Conservation (phyloP, 805 yeast species). For the Candida sonorensis region DNA sequence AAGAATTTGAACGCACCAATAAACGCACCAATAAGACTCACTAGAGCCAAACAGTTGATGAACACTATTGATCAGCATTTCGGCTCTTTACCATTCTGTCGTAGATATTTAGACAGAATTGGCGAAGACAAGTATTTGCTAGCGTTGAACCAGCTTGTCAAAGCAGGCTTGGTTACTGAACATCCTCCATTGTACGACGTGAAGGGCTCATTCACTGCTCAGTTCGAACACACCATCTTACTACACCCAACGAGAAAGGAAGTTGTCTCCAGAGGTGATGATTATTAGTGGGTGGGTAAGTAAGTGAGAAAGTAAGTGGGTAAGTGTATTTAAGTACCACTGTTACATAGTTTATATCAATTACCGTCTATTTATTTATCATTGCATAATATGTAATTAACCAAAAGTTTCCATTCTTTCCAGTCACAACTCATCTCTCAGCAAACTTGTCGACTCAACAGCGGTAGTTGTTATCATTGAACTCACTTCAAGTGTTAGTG, state of each 20-base stretch:
- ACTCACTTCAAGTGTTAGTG: too few species aligned
- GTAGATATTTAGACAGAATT: constrained; percentile 83
- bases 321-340: neutral
- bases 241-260: constrained; percentile 90
- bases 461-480: too few species aligned
- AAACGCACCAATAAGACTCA: constrained; percentile 47
- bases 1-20: constrained; percentile 44
- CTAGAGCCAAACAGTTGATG: constrained; percentile 64
- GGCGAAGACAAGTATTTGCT: constrained; percentile 89
- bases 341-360: too few species aligned
- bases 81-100: constrained; percentile 95
- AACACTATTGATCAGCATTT: constrained; percentile 70
- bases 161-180: constrained; percentile 82
- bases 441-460: neutral
- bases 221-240: constrained; percentile 89
- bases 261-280: constrained; percentile 92
- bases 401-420: too few species aligned
- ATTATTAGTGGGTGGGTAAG: constrained; percentile 51
- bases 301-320: too few species aligned
- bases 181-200: constrained; percentile 89
- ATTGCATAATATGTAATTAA: too few species aligned
- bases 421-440: constrained; percentile 1
- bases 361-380: too few species aligned
- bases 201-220: constrained; percentile 89
- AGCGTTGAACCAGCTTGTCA: constrained; percentile 80